Evolutionary conservation across 176 grass and related monocot species (phyloP).

Genomic region (Avena sativa): DNA sequence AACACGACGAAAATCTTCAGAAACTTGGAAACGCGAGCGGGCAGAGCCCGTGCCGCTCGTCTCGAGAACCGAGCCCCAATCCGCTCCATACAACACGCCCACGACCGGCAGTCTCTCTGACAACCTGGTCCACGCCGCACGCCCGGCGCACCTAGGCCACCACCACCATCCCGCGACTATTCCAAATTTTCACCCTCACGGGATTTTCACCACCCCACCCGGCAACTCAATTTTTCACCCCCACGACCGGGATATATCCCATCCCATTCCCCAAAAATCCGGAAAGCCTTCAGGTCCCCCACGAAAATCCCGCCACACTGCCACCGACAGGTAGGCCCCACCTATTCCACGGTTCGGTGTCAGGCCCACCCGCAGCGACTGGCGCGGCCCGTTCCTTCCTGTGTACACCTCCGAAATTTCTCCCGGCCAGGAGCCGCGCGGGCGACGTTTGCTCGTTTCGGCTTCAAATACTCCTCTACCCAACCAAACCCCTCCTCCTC

Average conservation of each 20-base stretch:
- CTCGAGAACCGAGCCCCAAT: background rate
- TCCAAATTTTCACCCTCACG: background rate
- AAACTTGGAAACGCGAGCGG: background rate
- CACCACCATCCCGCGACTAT: background rate
- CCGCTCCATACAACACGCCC: background rate
- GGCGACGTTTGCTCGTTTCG: background rate
- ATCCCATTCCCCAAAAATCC: background rate
- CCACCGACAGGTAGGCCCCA: background rate
- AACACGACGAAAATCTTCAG: background rate
- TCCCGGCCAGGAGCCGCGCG: too few species aligned
- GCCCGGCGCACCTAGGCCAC: background rate
- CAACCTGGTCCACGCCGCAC: background rate
- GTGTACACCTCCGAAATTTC: background rate
- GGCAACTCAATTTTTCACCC: background rate
- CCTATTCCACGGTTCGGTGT: rapidly evolving
- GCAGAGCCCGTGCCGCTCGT: background rate
- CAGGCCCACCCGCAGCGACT: background rate
- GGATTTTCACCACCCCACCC: background rate
- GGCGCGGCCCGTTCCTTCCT: rapidly evolving
- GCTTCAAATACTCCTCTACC: constrained; percentile 29
- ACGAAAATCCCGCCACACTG: rapidly evolving
- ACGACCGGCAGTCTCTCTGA: background rate
- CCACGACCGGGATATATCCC: background rate
- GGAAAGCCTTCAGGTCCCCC: background rate
- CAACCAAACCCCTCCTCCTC: background rate